Evolutionary conservation across 1,284 basidiomycete genomes (phyloP).

Genomic region (Sanguinoderma infundibulare): DNA sequence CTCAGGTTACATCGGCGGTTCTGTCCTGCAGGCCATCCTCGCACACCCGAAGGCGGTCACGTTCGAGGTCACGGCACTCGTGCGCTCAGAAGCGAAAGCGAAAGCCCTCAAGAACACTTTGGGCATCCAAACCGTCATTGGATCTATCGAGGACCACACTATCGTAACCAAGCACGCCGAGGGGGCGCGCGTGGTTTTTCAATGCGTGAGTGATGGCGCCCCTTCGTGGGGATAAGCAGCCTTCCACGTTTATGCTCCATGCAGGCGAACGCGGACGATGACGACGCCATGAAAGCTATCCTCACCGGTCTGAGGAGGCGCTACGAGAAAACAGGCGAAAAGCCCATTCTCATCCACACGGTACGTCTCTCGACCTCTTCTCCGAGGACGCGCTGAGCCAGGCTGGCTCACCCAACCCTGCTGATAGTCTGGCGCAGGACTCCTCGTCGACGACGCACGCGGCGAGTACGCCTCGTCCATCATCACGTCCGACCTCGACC

Average conservation of each 20-base stretch:
- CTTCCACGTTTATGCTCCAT: background rate
- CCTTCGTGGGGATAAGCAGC: background rate
- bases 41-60: conserved; percentile 7
- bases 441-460: conserved; percentile 42
- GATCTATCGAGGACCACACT: conserved; percentile 22
- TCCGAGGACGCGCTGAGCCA: background rate
- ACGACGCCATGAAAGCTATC: conserved; percentile 15
- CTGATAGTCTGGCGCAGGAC: conserved; percentile 31
- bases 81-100: conserved; percentile 28
- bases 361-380: conserved; percentile 5
- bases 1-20: conserved; percentile 30
- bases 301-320: conserved; percentile 18
- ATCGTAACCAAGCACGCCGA: conserved; percentile 21
- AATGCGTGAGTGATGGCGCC: conserved; percentile 16
- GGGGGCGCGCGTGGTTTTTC: conserved; percentile 29
- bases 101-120: conserved; percentile 21
- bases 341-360: conserved; percentile 19
- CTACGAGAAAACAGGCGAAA: conserved; percentile 5
- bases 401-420: background rate
- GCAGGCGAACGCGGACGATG: conserved; percentile 46
- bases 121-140: conserved; percentile 31
- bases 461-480: conserved; percentile 43
- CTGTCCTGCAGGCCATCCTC: conserved; percentile 22
- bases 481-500: conserved; percentile 49
- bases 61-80: conserved; percentile 24